Conservation (phyloP, 2,329 filamentous ascomycete species). For the Graphilbum fragrans region DNA sequence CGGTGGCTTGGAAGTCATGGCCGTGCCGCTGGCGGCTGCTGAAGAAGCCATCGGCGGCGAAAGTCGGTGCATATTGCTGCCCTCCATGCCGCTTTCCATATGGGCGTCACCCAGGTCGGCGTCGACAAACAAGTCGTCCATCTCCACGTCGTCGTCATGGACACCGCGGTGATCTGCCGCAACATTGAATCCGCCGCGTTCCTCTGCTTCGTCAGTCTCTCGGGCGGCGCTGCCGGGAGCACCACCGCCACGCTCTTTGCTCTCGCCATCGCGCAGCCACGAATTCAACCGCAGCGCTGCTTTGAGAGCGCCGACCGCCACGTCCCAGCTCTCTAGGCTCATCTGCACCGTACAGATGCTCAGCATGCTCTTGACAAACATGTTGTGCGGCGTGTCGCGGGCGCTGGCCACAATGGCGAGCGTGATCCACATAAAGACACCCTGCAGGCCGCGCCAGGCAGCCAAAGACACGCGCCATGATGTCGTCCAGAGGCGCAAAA, state of each 20-base stretch:
- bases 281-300: conserved; percentile 25
- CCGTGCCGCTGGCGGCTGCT: no score
- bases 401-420: conserved; percentile 25
- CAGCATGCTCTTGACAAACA: conserved; percentile 33
- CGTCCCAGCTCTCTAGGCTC: conserved; percentile 35
- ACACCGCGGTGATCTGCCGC: no score
- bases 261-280: conserved; percentile 21
- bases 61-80: no score
- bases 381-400: conserved; percentile 24
- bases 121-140: no score
- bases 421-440: conserved; percentile 36
- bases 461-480: conserved; percentile 33
- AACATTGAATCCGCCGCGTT: neutral
- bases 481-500: conserved; percentile 30
- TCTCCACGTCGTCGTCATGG: no score
- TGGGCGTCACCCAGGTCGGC: no score
- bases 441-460: conserved; percentile 32
- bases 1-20: no score
- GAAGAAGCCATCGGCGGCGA: no score
- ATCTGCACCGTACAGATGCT: conserved; percentile 30
- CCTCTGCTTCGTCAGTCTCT: neutral
- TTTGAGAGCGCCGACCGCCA: conserved; percentile 23
- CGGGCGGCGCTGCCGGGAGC: no score
- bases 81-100: no score
- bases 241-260: neutral